Percentiles rank a stretch among this genome's conserved stretches.
Conservation (phyloP, 2,329 filamentous ascomycete genomes). For the Arthroderma sp. region DNA sequence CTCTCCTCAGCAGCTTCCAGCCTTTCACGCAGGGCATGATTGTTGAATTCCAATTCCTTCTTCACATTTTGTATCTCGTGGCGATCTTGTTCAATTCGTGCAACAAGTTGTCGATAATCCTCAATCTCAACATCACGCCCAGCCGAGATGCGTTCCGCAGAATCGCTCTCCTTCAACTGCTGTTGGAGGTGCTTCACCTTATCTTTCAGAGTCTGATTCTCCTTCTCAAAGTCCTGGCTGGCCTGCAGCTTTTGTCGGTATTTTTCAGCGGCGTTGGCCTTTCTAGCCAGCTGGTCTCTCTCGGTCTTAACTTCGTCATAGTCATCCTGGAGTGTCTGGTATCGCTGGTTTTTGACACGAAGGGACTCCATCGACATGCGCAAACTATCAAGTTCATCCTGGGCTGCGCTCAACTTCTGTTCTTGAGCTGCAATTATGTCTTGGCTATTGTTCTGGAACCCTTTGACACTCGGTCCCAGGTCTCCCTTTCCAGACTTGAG, state of each 20-base stretch:
- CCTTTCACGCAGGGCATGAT: slow-evolving; percentile 33
- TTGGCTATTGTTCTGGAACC: slow-evolving; percentile 39
- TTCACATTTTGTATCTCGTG: slow-evolving; percentile 36
- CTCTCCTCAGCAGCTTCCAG: slow-evolving; percentile 32
- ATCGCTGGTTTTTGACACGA: slow-evolving; percentile 32
- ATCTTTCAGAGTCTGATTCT: slow-evolving; percentile 33
- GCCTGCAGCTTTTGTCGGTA: slow-evolving; percentile 37
- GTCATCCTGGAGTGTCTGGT: slow-evolving; percentile 36
- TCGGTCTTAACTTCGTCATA: slow-evolving; percentile 37
- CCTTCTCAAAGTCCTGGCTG: slow-evolving; percentile 36
- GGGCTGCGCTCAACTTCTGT: slow-evolving; percentile 44
- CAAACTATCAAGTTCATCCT: slow-evolving; percentile 32
- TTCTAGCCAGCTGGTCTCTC: slow-evolving; percentile 32
- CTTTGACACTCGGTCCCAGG: slow-evolving; percentile 33
- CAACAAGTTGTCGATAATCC: slow-evolving; percentile 33
- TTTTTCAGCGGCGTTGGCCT: slow-evolving; percentile 37
- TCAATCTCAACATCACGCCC: slow-evolving; percentile 30
- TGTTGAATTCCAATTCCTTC: slow-evolving; percentile 36
- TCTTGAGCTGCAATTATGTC: slow-evolving; percentile 60
- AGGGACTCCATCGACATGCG: slow-evolving; percentile 32
- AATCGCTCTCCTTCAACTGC: slow-evolving; percentile 33
- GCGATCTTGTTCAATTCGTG: slow-evolving; percentile 35
- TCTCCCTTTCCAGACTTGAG: slow-evolving; percentile 36
- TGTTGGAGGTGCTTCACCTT: slow-evolving; percentile 35
- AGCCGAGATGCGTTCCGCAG: slow-evolving; percentile 26